phyloP scores from a whole-genome alignment of 129 eudicot species.

The Centrapalus pauciflorus region DNA sequence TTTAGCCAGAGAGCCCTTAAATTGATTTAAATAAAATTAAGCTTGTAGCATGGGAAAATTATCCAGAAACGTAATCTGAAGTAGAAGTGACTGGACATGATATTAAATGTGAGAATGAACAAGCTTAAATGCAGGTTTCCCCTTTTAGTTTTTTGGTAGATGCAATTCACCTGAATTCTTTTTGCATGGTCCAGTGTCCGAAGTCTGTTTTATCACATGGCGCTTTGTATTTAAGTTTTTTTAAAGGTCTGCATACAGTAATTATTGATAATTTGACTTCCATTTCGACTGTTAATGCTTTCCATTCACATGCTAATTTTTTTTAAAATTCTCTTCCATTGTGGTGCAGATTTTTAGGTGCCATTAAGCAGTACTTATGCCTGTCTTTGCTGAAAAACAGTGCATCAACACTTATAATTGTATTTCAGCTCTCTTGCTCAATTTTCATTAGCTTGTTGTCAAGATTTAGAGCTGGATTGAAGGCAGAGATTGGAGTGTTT shows the following conservation, averaged over 20 bases:
- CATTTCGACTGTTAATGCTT: background rate
- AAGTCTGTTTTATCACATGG: background rate
- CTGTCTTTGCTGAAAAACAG: constrained; percentile 93
- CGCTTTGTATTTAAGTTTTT: background rate
- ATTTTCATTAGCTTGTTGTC: constrained; percentile 93
- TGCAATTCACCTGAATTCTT: background rate
- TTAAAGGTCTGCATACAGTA: background rate
- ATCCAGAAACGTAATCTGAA: too few species aligned
- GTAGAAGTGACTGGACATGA: too few species aligned
- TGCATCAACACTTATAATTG: constrained; percentile 85
- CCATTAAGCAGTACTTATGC: constrained; percentile 96
- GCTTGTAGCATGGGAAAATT: too few species aligned
- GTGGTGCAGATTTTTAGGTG: constrained; percentile 80
- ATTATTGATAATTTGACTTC: background rate
- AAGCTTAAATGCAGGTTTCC: too few species aligned
- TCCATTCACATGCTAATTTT: constrained; percentile 15
- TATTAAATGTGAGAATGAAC: too few species aligned
- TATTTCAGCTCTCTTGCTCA: constrained; percentile 98
- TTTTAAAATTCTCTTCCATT: background rate
- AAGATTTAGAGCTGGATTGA: constrained; percentile 95
- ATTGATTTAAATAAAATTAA: too few species aligned
- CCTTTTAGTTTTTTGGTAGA: too few species aligned
- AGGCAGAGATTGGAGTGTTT: constrained; percentile 97
- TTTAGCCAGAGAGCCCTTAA: background rate
- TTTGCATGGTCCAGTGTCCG: background rate